A percentile compares a stretch with the other conserved stretches of the same genome.
Evolutionary conservation across 2,329 filamentous ascomycete species (phyloP).

Genomic region (Botrytis fragariae): DNA sequence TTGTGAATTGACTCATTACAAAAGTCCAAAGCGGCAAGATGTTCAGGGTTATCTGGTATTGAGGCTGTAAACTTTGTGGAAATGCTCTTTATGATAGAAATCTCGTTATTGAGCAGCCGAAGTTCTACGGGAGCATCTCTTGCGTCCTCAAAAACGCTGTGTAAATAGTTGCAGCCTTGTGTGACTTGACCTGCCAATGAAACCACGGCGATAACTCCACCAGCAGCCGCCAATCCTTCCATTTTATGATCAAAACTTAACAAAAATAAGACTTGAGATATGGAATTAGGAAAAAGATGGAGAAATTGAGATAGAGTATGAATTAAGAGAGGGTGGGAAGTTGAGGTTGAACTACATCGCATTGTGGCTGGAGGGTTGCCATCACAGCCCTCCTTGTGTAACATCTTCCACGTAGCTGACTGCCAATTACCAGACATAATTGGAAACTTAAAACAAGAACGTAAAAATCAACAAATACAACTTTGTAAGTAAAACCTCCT

Average conservation of each 20-base stretch:
- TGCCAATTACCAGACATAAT: background rate
- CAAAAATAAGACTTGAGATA: background rate
- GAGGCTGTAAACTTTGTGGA: background rate
- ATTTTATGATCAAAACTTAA: background rate
- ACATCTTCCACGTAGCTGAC: background rate
- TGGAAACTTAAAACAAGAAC: background rate
- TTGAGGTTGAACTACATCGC: background rate
- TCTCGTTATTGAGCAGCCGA: background rate
- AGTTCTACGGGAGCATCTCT: background rate
- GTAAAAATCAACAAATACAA: fast-evolving
- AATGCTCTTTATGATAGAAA: background rate
- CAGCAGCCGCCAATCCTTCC: background rate
- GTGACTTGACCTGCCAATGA: background rate
- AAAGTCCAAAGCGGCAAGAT: background rate
- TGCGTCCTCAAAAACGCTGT: background rate
- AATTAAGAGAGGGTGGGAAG: background rate
- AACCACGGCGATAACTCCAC: background rate
- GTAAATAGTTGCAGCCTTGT: conserved; percentile 1
- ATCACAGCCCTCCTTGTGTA: background rate
- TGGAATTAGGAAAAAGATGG: background rate
- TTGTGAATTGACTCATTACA: background rate
- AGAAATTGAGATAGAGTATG: background rate
- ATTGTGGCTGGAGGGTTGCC: background rate
- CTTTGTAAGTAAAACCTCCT: background rate
- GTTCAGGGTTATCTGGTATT: background rate